Evolutionary conservation across 1,284 basidiomycete species (phyloP), one percentile per base, ranked within the genome.

Genomic region (Fomes fomentarius): DNA sequence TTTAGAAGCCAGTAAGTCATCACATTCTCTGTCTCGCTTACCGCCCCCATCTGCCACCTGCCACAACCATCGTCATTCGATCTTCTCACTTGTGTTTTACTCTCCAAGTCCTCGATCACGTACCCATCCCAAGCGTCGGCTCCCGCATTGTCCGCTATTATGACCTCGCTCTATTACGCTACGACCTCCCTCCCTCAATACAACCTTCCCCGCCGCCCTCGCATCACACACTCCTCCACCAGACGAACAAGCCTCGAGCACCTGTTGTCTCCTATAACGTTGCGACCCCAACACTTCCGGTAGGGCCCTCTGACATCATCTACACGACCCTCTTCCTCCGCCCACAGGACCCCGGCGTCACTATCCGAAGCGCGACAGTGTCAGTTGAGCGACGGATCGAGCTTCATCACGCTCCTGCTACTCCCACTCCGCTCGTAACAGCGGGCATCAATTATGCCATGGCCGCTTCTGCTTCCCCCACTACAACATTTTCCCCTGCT

Each of bases 1-100:
- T 49, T 75, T 94, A 54, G 91, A 94, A 74, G 91, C 89, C 57
- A 80, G 91, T 87, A 61, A 64, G 87, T 77, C 17, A 43, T 47
- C 56, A 51, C 25, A 51, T 35, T 52, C 41, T 47, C 47, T 40
- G 37, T 45, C 49, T 34, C 54, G 48, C 49, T 54, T 63, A 42
- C 50, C 59, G 57, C 45, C 47, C 52, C 50, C 57, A 60, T 63
- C 58, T 60, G 56, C 47, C 62, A 57, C 53, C 52, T 57, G 51
- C 58, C 57, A 51, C 34, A 26, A n/a, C 42, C 38, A 19, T 40
- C 34, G 37, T 35, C 44, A 47, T 52, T 50, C 43, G 44, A 33
- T 51, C 53, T 51, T 54, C 54, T 56, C 35, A 47, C 55, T 56
- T 61, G 52, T 65, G 61, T 61, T 50, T 46, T 26, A 49, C 42